These are phyloP conservation scores for Phaeosphaeria sp. DNA, from an alignment of 2,329 filamentous ascomycete genomes.

Conservation along the genomic window DNA sequence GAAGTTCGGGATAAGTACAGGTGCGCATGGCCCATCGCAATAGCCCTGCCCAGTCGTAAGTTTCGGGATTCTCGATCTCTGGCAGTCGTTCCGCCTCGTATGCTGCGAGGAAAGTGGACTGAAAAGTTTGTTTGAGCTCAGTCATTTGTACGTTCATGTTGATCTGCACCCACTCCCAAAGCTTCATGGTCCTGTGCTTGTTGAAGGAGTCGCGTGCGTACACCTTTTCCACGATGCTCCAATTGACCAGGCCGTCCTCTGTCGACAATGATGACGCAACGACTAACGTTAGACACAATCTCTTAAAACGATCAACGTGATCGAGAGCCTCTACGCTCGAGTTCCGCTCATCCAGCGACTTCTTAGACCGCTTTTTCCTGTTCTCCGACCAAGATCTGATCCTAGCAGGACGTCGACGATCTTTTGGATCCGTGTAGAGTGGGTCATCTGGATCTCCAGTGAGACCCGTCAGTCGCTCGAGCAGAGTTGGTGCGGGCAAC, in stretches of 20 bases:
- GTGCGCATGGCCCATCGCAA: slow-evolving; percentile 70
- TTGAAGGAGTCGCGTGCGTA: slow-evolving; percentile 48
- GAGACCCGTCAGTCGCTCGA: slow-evolving; percentile 44
- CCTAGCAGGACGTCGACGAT: slow-evolving; percentile 6
- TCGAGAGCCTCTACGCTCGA: slow-evolving; percentile 16
- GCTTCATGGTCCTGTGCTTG: slow-evolving; percentile 40
- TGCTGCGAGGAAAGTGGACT: slow-evolving; percentile 68
- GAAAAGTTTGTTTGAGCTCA: slow-evolving; percentile 68
- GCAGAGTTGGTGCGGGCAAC: slow-evolving; percentile 28
- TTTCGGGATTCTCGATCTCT: slow-evolving; percentile 64
- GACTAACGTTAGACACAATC: slow-evolving; percentile 37
- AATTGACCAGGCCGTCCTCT: slow-evolving; percentile 47
- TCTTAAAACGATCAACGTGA: slow-evolving; percentile 37
- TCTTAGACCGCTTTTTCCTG: slow-evolving; percentile 16
- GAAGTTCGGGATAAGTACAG: slow-evolving; percentile 33
- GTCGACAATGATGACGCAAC: slow-evolving; percentile 45
- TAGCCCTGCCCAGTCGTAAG: slow-evolving; percentile 72
- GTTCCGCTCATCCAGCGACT: slow-evolving; percentile 20
- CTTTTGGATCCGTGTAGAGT: slow-evolving; percentile 28
- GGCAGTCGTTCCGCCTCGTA: slow-evolving; percentile 69
- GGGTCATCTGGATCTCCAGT: slow-evolving; percentile 42
- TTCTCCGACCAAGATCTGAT: slow-evolving; percentile 18
- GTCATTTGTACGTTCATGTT: slow-evolving; percentile 56
- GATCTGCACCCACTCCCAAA: slow-evolving; percentile 48
- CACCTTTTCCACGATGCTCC: slow-evolving; percentile 51